phyloP scores from a whole-genome alignment of 805 yeast species.

The Blastobotrys muscicola region DNA sequence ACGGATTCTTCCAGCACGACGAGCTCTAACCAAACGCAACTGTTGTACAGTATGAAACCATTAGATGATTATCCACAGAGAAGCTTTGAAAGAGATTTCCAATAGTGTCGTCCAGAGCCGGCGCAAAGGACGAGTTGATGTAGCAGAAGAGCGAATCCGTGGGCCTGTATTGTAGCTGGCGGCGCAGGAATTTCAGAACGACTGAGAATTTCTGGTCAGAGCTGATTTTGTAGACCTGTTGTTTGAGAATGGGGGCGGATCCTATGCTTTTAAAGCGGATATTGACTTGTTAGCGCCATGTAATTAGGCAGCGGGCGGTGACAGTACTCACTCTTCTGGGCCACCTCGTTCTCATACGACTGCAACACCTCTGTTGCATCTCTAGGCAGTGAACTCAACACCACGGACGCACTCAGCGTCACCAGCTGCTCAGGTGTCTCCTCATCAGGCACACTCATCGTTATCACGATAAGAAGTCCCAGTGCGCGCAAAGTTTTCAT shows the following conservation, averaged over 20 bases:
- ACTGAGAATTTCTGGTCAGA: slow-evolving; percentile 38
- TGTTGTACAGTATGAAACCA: slow-evolving; percentile 19
- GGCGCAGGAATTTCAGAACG: slow-evolving; percentile 35
- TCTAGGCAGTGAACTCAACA: slow-evolving; percentile 22
- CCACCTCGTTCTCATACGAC: slow-evolving; percentile 18
- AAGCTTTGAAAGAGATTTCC: slow-evolving; percentile 21
- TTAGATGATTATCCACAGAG: slow-evolving; percentile 17
- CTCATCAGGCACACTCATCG: slow-evolving; percentile 21
- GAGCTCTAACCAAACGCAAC: slow-evolving; percentile 20
- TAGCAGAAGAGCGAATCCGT: slow-evolving; percentile 31
- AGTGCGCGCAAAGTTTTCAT: slow-evolving; percentile 2
- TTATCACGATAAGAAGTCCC: slow-evolving; percentile 1
- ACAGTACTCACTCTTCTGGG: slow-evolving; percentile 13
- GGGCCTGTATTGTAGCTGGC: slow-evolving; percentile 26
- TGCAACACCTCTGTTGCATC: slow-evolving; percentile 23
- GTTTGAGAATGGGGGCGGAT: slow-evolving; percentile 39
- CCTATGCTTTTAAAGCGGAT: slow-evolving; percentile 48
- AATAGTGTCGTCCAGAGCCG: slow-evolving; percentile 30
- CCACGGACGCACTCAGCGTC: slow-evolving; percentile 27
- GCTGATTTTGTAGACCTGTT: slow-evolving; percentile 37
- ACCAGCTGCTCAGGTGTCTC: slow-evolving; percentile 20
- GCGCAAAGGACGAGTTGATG: slow-evolving; percentile 32
- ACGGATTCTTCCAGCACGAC: background rate
- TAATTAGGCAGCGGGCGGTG: too few relatives aligned
- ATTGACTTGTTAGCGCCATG: slow-evolving; percentile 25